A percentile compares a stretch with the other conserved stretches of the same genome.
Conservation (phyloP, 1,139 yeast species). For the Suhomyces taliae region DNA sequence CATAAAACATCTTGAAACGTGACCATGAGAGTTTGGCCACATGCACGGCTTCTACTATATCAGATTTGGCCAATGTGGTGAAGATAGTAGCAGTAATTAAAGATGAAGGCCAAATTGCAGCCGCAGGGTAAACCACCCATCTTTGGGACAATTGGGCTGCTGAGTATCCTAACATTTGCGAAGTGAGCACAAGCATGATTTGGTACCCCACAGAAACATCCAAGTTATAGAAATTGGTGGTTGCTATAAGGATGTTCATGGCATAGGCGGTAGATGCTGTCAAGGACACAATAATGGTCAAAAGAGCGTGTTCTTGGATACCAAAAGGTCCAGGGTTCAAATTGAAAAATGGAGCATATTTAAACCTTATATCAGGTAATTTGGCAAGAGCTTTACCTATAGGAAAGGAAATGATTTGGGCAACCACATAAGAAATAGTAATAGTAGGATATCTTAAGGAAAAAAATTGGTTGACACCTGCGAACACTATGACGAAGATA, state of each 20-base stretch:
- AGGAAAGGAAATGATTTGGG: conserved; percentile 25
- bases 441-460: conserved; percentile 25
- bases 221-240: conserved; percentile 35
- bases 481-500: conserved; percentile 20
- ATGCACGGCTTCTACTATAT: conserved; percentile 16
- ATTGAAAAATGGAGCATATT: conserved; percentile 21
- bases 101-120: conserved; percentile 27
- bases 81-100: conserved; percentile 26
- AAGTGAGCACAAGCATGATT: conserved; percentile 16
- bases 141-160: conserved; percentile 23
- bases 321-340: conserved; percentile 36
- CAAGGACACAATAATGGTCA: conserved; percentile 17
- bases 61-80: conserved; percentile 19
- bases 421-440: conserved; percentile 24
- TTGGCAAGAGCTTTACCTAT: conserved; percentile 20
- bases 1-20: conserved; percentile 22
- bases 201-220: conserved; percentile 37
- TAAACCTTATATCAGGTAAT: conserved; percentile 24
- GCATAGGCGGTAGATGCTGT: conserved; percentile 20
- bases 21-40: conserved; percentile 18
- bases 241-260: conserved; percentile 22
- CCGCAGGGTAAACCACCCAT: conserved; percentile 26
- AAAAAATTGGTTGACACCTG: conserved; percentile 27
- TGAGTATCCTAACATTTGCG: conserved; percentile 25
- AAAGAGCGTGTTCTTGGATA: conserved; percentile 23